Evolutionary conservation across 2,329 filamentous ascomycete genomes (phyloP).

Genomic region (Biscogniauxia mediterranea): DNA sequence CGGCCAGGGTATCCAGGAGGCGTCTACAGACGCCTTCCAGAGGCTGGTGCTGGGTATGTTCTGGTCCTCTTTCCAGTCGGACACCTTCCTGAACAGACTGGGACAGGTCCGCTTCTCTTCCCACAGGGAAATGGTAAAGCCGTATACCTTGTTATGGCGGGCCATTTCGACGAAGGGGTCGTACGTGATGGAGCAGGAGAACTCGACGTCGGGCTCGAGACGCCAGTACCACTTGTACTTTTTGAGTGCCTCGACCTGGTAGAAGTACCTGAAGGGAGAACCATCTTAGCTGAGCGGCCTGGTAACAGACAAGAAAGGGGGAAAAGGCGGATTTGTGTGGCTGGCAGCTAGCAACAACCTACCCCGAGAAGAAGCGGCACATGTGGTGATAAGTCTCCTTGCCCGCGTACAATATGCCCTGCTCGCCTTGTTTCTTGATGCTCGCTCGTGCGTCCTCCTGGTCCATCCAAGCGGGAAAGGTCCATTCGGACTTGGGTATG

Average conservation of each 20-base stretch:
- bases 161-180: conserved; percentile 47
- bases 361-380: conserved; percentile 45
- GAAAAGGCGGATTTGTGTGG: neutral
- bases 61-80: conserved; percentile 42
- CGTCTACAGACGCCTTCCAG: conserved; percentile 40
- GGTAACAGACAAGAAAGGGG: neutral
- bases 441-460: conserved; percentile 29
- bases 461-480: conserved; percentile 38
- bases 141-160: conserved; percentile 42
- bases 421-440: conserved; percentile 35
- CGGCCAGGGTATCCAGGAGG: conserved; percentile 43
- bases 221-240: conserved; percentile 48
- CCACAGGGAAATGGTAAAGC: conserved; percentile 43
- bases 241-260: conserved; percentile 40
- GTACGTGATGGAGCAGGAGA: conserved; percentile 45
- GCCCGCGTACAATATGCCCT: conserved; percentile 39
- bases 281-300: conserved; percentile 6
- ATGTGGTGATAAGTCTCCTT: conserved; percentile 43
- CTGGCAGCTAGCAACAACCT: conserved; percentile 8
- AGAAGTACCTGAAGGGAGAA: conserved; percentile 36
- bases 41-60: conserved; percentile 36
- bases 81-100: conserved; percentile 40
- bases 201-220: conserved; percentile 44
- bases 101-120: conserved; percentile 42
- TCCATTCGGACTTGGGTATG: conserved; percentile 41